phyloP scores from a whole-genome alignment of 2,329 filamentous ascomycete species.

The Exophiala calicioides region DNA sequence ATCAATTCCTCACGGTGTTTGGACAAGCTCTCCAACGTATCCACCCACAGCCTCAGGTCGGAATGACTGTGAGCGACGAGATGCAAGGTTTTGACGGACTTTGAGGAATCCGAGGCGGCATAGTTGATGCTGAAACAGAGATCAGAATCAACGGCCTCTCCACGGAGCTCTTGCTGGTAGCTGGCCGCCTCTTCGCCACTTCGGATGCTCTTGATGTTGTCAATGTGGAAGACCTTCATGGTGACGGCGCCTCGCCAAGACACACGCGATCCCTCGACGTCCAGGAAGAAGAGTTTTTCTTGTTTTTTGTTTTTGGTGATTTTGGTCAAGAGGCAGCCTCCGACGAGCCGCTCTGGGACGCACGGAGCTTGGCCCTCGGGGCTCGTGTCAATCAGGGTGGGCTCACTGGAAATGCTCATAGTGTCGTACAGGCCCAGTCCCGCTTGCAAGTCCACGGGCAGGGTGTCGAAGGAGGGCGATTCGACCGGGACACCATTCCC shows the following conservation, averaged over 20 bases:
- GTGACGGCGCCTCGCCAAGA: conserved; percentile 80
- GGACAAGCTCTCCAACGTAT: conserved; percentile 78
- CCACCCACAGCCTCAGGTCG: conserved; percentile 76
- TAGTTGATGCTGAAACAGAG: conserved; percentile 92
- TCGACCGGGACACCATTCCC: conserved; percentile 29
- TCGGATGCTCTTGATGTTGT: conserved; percentile 90
- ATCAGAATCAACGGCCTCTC: conserved; percentile 66
- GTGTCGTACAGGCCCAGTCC: conserved; percentile 40
- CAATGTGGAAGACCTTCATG: conserved; percentile 85
- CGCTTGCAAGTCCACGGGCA: conserved; percentile 18
- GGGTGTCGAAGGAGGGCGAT: conserved; percentile 18
- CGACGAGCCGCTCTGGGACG: conserved; percentile 73
- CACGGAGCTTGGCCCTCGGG: conserved; percentile 60
- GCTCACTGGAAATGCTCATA: conserved; percentile 42
- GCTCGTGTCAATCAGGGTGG: conserved; percentile 38
- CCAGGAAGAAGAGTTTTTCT: conserved; percentile 73
- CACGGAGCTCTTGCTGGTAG: conserved; percentile 79
- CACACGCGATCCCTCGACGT: conserved; percentile 81
- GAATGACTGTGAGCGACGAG: conserved; percentile 75
- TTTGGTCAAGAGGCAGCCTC: conserved; percentile 77
- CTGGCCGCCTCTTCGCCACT: conserved; percentile 81
- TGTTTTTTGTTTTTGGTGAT: conserved; percentile 80
- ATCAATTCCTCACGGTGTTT: conserved; percentile 87
- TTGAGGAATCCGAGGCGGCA: conserved; percentile 72
- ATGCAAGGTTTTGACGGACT: conserved; percentile 77